phyloP scores from a whole-genome alignment of 768 basidiomycete species.

The Tulasnella sp. region DNA sequence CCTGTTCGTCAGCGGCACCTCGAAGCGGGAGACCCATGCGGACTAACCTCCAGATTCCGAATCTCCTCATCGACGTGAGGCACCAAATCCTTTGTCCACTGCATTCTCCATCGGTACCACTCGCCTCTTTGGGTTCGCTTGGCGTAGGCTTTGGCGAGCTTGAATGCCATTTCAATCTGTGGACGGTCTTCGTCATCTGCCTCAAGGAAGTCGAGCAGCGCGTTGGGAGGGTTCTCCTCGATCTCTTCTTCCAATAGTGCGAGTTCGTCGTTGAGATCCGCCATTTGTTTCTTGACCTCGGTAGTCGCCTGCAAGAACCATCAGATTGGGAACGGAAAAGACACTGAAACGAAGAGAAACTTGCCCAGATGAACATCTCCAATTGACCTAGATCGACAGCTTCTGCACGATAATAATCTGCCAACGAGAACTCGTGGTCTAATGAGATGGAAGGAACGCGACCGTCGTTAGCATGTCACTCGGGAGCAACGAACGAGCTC shows the following conservation, averaged over 20 bases:
- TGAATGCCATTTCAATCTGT: conserved; percentile 23
- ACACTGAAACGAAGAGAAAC: conserved; percentile 4
- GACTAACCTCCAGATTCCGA: conserved; percentile 24
- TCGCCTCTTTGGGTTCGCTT: conserved; percentile 21
- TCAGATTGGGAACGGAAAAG: neutral
- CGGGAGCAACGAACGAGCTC: neutral
- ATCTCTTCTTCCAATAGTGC: conserved; percentile 31
- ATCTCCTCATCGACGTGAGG: conserved; percentile 24
- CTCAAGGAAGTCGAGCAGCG: conserved; percentile 25
- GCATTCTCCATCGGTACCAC: conserved; percentile 30
- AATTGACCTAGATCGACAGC: conserved; percentile 18
- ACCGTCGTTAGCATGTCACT: neutral
- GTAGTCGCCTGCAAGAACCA: conserved; percentile 18
- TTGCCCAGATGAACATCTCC: conserved; percentile 19
- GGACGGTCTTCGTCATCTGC: conserved; percentile 27
- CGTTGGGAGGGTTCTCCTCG: conserved; percentile 28
- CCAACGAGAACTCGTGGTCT: conserved; percentile 26
- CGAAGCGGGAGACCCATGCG: neutral
- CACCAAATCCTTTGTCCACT: conserved; percentile 28
- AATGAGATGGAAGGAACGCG: too few species aligned
- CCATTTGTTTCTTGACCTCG: conserved; percentile 26
- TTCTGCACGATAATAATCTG: conserved; percentile 29
- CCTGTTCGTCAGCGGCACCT: neutral
- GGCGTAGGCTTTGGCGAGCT: conserved; percentile 24
- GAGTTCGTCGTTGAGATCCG: conserved; percentile 15